A percentile compares a stretch with the other conserved stretches of the same genome.
Conservation (phyloP, 2,329 filamentous ascomycete species). For the Colletotrichum ledebouriae region DNA sequence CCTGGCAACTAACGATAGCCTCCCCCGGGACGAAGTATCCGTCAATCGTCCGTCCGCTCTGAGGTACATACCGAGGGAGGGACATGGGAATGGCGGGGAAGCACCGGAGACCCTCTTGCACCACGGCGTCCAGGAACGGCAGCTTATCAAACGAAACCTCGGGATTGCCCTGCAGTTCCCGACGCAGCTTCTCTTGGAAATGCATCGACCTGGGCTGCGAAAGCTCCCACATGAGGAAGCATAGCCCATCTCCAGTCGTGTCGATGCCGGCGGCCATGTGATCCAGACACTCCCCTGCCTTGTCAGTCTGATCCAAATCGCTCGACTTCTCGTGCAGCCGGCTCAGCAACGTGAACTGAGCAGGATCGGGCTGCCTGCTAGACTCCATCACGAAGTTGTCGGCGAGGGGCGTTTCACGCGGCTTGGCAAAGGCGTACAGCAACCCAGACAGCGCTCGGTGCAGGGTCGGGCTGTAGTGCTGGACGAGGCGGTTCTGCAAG, state of each 20-base stretch:
- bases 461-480: conserved; percentile 68
- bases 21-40: conserved; percentile 65
- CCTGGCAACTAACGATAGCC: conserved; percentile 72
- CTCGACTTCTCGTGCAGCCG: conserved; percentile 66
- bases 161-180: conserved; percentile 63
- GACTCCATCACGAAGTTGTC: conserved; percentile 70
- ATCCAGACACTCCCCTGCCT: conserved; percentile 77
- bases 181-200: conserved; percentile 65
- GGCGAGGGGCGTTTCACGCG: conserved; percentile 70
- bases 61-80: conserved; percentile 71
- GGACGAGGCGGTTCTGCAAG: conserved; percentile 72
- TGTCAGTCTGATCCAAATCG: conserved; percentile 64
- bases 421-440: conserved; percentile 64
- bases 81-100: conserved; percentile 77
- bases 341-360: conserved; percentile 69
- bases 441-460: conserved; percentile 61
- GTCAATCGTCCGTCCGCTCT: conserved; percentile 67
- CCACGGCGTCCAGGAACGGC: conserved; percentile 72
- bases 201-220: conserved; percentile 68
- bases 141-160: conserved; percentile 62
- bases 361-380: conserved; percentile 59
- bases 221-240: conserved; percentile 79
- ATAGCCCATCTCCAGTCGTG: conserved; percentile 77
- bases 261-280: conserved; percentile 81
- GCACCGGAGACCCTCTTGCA: conserved; percentile 72